Base-by-base conservation (phyloP, 2,329 filamentous ascomycete genomes). In the Davidsoniella neocaledoniae region DNA sequence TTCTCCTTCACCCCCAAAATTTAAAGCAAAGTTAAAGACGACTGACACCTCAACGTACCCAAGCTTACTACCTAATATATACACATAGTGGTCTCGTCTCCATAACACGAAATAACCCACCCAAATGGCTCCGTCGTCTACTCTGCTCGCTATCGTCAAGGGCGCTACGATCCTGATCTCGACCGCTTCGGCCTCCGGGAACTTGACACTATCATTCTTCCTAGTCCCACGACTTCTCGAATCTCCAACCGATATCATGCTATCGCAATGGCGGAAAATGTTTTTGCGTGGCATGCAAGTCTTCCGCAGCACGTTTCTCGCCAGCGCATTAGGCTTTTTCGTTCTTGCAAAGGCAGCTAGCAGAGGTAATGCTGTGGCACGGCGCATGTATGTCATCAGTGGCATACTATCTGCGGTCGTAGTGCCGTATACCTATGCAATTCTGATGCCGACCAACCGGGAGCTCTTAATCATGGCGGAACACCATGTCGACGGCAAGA, bases 221-320 rank as follows among this genome's bases (percentile, higher is more conserved):
- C 12, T 49, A 16, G 36, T 48, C 16, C 50, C 50, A 16, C 50
- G 50, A 4, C 41, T 52, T 9, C 50, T 49, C 46, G 50, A 52
- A 16, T 40, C 50, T 8, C 50, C 50, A 17, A 42, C 36, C 9
- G 25, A 42, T 12, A 41, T 33, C 23, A 52, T 52, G 50, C 46
- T 52, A 17, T 25, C 29, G 14, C 50, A 49, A 38, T 52, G 50
- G 50, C 50, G 50, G 36, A 48, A 37, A 23, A 41, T 43, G 33
- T 52, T 46, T 25, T 6, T 25, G 12, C 19, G 12, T 2, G 46
- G 46, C 9, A 48, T 49, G 46, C 5, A 23, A 10, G 10, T 52
- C 25, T 52, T 49, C 46, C 42, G 43, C 23, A 42, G 40, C 9
- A 43, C 43, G 12, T 49, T 52, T 12, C 21, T 45, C n/a, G 10